A percentile compares a stretch with the other conserved stretches of the same genome.
Evolutionary conservation across 495 filamentous ascomycete genomes (phyloP).

Genomic region (Podospora bellae-mahoneyi): DNA sequence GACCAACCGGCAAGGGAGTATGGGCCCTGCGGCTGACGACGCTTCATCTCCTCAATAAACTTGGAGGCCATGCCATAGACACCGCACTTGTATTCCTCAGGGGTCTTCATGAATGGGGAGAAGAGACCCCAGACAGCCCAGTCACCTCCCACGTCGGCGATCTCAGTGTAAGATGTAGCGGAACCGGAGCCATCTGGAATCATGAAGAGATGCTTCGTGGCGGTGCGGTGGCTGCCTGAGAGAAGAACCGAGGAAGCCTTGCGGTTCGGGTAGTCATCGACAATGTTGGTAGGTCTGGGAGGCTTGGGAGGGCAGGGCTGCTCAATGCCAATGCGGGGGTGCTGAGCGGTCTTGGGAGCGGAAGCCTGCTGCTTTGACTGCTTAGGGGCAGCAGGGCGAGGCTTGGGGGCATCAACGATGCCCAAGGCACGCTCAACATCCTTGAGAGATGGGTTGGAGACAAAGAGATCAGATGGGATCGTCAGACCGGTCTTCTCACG

Average conservation of each 20-base stretch:
- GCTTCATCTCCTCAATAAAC: conserved; percentile 61
- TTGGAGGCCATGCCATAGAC: conserved; percentile 53
- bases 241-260: conserved; percentile 58
- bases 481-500: conserved; percentile 55
- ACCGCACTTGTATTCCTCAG: conserved; percentile 54
- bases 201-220: conserved; percentile 63
- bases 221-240: conserved; percentile 58
- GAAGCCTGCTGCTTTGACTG: conserved; percentile 26
- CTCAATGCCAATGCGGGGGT: conserved; percentile 34
- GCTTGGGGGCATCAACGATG: conserved; percentile 38
- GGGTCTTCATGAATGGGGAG: conserved; percentile 59
- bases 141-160: conserved; percentile 47
- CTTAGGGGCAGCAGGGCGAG: conserved; percentile 35
- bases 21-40: conserved; percentile 61
- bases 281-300: conserved; percentile 47
- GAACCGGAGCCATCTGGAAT: conserved; percentile 76
- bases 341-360: conserved; percentile 29
- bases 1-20: conserved; percentile 77
- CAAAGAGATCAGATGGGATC: conserved; percentile 49
- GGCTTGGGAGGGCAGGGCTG: conserved; percentile 35
- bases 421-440: conserved; percentile 49
- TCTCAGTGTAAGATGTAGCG: conserved; percentile 58
- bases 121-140: conserved; percentile 63
- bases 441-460: conserved; percentile 44
- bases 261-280: conserved; percentile 67